phyloP scores from a whole-genome alignment of 352 stramenopile species.

The Phytopythium delawarense region DNA sequence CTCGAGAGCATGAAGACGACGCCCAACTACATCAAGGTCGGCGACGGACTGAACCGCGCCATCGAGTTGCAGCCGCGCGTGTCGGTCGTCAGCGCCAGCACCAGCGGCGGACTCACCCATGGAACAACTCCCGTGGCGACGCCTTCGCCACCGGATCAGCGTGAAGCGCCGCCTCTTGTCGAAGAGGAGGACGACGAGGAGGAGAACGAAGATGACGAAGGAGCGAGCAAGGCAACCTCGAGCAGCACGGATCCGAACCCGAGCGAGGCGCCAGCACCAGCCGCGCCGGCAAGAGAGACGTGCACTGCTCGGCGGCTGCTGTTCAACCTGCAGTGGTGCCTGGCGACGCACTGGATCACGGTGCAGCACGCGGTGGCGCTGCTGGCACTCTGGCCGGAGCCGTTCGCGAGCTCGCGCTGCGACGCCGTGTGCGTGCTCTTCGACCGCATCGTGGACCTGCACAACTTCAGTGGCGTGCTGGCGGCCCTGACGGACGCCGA shows the following conservation, averaged over 20 bases:
- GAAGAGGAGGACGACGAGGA: constrained; percentile 20
- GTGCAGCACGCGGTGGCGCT: constrained; percentile 51
- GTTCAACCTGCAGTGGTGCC: constrained; percentile 69
- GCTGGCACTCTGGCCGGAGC: constrained; percentile 40
- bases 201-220: not conserved
- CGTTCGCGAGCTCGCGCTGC: constrained; percentile 40
- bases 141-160: not conserved
- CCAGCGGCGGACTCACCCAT: not conserved
- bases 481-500: constrained; percentile 54
- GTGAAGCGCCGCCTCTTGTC: not conserved
- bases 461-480: constrained; percentile 66
- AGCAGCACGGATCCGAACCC: not conserved
- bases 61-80: constrained; percentile 30
- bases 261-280: not conserved
- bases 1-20: constrained; percentile 63
- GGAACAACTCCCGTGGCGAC: too few relatives aligned
- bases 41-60: constrained; percentile 39
- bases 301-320: constrained; percentile 55
- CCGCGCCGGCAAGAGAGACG: constrained; percentile 17
- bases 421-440: constrained; percentile 72
- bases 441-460: constrained; percentile 56
- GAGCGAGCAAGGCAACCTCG: not conserved
- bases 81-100: too few relatives aligned
- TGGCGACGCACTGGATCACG: constrained; percentile 67
- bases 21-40: constrained; percentile 59